Conservation (phyloP, 2,329 filamentous ascomycete genomes). For the Ascocoryne sarcoides region DNA sequence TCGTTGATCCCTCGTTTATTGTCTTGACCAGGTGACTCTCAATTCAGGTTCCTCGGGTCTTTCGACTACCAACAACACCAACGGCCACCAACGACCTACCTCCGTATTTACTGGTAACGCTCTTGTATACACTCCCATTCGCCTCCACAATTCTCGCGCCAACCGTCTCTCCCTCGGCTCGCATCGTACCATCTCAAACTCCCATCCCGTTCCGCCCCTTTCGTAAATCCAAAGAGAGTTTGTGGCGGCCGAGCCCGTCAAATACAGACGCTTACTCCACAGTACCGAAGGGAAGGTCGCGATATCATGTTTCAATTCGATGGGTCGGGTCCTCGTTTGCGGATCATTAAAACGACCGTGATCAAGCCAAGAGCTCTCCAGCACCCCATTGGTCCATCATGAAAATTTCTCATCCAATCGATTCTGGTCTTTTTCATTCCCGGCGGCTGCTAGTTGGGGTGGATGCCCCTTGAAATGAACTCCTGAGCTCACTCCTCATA, state of each 20-base stretch:
- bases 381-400: slow-evolving; percentile 13
- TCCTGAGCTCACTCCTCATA: too few species aligned
- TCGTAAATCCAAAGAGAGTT: too few species aligned
- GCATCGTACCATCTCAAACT: not conserved
- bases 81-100: not conserved
- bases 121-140: too few species aligned
- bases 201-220: not conserved
- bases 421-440: slow-evolving; percentile 10
- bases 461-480: slow-evolving; percentile 6
- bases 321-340: slow-evolving; percentile 1
- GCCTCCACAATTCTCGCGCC: too few species aligned
- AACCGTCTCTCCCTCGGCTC: not conserved
- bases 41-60: not conserved
- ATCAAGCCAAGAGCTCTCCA: slow-evolving; percentile 8
- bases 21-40: too few species aligned
- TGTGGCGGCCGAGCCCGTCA: not conserved
- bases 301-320: slow-evolving; percentile 5
- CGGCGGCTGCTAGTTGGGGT: slow-evolving; percentile 7
- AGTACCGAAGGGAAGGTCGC: too few species aligned
- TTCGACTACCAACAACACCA: not conserved
- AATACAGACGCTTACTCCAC: not conserved
- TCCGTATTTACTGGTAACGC: too few species aligned
- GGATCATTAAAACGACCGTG: slow-evolving; percentile 6
- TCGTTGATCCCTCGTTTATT: too few species aligned
- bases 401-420: slow-evolving; percentile 19